Base-by-base conservation (phyloP, 345 rosid species). In the Eucalyptus cloeziana region DNA sequence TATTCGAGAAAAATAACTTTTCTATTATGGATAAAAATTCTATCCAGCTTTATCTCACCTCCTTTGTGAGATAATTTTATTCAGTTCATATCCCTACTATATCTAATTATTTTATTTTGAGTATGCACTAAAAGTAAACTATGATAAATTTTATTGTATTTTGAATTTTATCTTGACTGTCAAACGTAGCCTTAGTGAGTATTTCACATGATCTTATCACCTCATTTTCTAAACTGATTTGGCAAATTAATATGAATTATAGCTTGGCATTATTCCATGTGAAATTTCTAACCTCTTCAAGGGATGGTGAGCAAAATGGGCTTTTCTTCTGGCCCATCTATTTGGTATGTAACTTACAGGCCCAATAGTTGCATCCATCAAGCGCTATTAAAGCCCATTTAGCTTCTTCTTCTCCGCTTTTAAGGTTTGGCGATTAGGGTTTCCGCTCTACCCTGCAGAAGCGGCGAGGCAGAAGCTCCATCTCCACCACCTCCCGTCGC, bases 61-160 rank as follows among this genome's bases (percentile, higher is more conserved):
- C 24, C 1, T 19, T 1, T 2, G 3, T 19, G 10, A 1, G 3
- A 19, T 52, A 52, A 52, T 19, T 52, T 52, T 52, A 19, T 52
- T 4, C 8, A 1, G 7, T 19, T 19, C 7, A 52, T 21, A 52
- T 52, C 2, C 10, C 0, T 52, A 10, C 3, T 0, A 0, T 8
- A 19, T 21, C 25, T 4, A 21, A 52, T 52, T 21, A 52, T 52
- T 4, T 0, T 52, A 52, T 52, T 0, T 52, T 7, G 2, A 52
- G 4, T 52, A 19, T 10, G 3, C 2, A 52, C 3, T 4, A 21
- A 1, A 45, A 0, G 3, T 3, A 45, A 3, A 10, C 3, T 45
- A 45, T 3, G 49, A 45, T 45, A 45, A 45, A 45, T 45, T 10
- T 9, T 45, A 45, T 45, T 45, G 0, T 45, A 9, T 45, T 1